These are phyloP conservation scores for Oenanthe javanica DNA, from an alignment of 140 eudicot genomes.

Conservation along the genomic window DNA sequence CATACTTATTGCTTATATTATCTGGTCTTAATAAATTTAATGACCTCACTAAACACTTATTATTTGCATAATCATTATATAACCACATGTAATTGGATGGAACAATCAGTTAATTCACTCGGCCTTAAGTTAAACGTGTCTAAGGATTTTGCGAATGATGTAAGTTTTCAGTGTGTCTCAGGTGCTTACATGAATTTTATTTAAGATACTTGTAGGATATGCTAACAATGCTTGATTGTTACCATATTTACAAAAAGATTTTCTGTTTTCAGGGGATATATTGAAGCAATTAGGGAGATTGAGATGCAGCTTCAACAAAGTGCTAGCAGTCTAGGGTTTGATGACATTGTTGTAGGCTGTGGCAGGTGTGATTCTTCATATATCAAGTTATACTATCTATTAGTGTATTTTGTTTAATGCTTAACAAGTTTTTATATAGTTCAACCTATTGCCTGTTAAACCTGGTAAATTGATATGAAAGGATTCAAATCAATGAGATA, in stretches of 20 bases:
- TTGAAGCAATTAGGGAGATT: constrained; percentile 88
- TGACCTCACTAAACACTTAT: not conserved
- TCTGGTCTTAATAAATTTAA: not conserved
- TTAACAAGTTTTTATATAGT: not conserved
- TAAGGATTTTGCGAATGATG: not conserved
- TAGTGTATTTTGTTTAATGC: not conserved
- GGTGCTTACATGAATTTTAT: not conserved
- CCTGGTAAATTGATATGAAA: not conserved
- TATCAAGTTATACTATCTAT: not conserved
- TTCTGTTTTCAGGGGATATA: constrained; percentile 71
- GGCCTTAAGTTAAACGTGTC: not conserved
- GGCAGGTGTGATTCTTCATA: constrained; percentile 61
- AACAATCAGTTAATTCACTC: not conserved
- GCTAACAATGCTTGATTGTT: not conserved
- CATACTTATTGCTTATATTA: not conserved
- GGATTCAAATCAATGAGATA: not conserved
- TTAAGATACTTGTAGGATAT: not conserved
- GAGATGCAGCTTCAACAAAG: constrained; percentile 49
- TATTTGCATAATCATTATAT: not conserved
- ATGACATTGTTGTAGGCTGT: constrained; percentile 87
- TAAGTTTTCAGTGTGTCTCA: not conserved
- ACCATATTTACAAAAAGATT: not conserved
- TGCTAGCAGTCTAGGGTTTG: constrained; percentile 36
- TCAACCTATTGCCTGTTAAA: not conserved
- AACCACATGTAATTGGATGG: not conserved